A percentile compares a stretch with the other conserved stretches of the same genome.
These are phyloP conservation scores for Rhodotorula sp. DNA, from an alignment of 1,284 basidiomycete species.

Conservation along the genomic window DNA sequence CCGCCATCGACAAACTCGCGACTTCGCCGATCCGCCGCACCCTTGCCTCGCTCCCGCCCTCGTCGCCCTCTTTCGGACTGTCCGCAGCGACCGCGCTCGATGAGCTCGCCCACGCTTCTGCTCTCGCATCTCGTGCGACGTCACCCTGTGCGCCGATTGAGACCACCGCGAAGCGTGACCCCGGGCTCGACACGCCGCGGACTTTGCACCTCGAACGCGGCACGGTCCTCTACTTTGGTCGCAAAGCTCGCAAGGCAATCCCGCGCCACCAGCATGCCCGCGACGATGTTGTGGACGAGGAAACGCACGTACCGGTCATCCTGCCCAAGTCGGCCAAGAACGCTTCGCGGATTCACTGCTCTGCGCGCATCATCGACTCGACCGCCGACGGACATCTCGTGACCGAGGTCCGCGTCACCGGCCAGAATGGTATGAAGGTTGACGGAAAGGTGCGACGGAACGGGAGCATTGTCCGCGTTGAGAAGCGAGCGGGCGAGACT, in stretches of 20 bases:
- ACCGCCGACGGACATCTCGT: neutral
- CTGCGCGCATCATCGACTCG: conserved; percentile 16
- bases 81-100: neutral
- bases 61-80: conserved; percentile 19
- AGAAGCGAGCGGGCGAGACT: conserved; percentile 7
- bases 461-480: conserved; percentile 2
- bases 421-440: conserved; percentile 39
- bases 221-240: conserved; percentile 34
- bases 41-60: conserved; percentile 15
- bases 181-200: neutral
- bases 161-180: neutral
- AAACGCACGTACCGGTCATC: conserved; percentile 24
- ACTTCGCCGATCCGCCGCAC: conserved; percentile 4
- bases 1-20: conserved; percentile 1
- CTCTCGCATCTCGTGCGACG: neutral
- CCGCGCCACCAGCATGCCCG: neutral
- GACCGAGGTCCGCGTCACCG: conserved; percentile 28
- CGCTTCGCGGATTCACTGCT: conserved; percentile 37
- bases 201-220: conserved; percentile 19
- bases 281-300: neutral
- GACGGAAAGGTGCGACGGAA: conserved; percentile 27
- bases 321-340: conserved; percentile 35
- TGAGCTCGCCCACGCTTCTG: neutral
- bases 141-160: neutral
- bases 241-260: conserved; percentile 33